Percentiles rank a stretch among this genome's conserved stretches.
Evolutionary conservation across 2,329 filamentous ascomycete species (phyloP).

Genomic region (Colletotrichum lindemuthianum): DNA sequence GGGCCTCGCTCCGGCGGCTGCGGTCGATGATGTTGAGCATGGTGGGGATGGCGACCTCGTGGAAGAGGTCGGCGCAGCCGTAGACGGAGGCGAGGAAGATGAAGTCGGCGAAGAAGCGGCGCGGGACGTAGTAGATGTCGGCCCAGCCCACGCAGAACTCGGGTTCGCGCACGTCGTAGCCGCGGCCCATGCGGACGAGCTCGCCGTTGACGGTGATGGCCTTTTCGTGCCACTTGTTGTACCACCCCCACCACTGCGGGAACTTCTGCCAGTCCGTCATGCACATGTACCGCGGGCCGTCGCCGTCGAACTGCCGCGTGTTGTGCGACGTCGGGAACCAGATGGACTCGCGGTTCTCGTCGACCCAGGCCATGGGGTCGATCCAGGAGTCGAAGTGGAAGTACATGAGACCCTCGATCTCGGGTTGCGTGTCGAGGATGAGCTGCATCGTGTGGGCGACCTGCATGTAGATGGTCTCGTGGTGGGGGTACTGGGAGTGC

Average conservation of each 20-base stretch:
- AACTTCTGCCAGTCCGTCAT: conserved; percentile 38
- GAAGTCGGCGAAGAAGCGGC: conserved; percentile 45
- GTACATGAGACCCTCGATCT: conserved; percentile 43
- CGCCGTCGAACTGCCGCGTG: conserved; percentile 26
- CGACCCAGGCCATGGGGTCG: conserved; percentile 42
- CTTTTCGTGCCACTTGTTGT: conserved; percentile 27
- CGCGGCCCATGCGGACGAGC: conserved; percentile 14
- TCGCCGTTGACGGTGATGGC: conserved; percentile 35
- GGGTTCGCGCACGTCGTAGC: conserved; percentile 23
- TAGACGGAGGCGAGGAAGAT: conserved; percentile 42
- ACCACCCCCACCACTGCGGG: conserved; percentile 39
- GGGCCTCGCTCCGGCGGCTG: conserved; percentile 32
- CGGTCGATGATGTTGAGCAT: conserved; percentile 45
- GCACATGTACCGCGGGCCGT: conserved; percentile 38
- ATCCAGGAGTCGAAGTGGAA: conserved; percentile 48
- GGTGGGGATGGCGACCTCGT: conserved; percentile 46
- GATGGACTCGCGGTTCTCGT: conserved; percentile 41
- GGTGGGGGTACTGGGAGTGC: conserved; percentile 40
- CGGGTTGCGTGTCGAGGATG: conserved; percentile 40
- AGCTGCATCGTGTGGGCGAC: conserved; percentile 44
- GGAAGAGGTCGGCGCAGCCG: conserved; percentile 39
- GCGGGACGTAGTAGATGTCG: conserved; percentile 47
- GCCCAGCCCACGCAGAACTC: conserved; percentile 46
- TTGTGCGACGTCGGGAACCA: conserved; percentile 40
- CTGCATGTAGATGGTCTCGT: conserved; percentile 38